Conservation (phyloP, 2,329 filamentous ascomycete species). For the Aspergillus tamarii region DNA sequence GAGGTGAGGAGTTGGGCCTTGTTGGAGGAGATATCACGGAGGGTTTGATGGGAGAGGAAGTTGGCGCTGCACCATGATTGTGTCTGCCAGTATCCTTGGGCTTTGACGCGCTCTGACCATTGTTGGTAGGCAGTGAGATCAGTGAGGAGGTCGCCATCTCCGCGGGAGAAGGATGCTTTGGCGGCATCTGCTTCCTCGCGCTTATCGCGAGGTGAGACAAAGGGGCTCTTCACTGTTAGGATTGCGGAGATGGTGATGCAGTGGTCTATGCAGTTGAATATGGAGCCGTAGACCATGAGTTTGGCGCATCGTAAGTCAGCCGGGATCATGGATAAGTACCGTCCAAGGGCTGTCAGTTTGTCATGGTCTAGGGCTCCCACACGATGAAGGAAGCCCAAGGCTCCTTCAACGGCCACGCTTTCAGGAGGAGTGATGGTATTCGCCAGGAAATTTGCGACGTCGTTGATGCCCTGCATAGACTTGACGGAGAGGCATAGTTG, state of each 20-base stretch:
- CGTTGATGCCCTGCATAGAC: conserved; percentile 81
- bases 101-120: conserved; percentile 71
- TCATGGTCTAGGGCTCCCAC: conserved; percentile 89
- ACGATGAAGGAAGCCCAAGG: conserved; percentile 73
- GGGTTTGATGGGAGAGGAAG: conserved; percentile 80
- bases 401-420: conserved; percentile 80
- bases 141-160: conserved; percentile 85
- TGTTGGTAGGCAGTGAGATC: conserved; percentile 82
- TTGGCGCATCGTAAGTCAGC: conserved; percentile 92
- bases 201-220: conserved; percentile 79
- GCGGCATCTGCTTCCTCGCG: conserved; percentile 80
- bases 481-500: conserved; percentile 93
- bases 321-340: conserved; percentile 92
- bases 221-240: conserved; percentile 85
- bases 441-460: conserved; percentile 79
- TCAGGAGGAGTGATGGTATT: conserved; percentile 89
- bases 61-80: conserved; percentile 80
- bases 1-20: conserved; percentile 83
- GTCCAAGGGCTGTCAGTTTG: conserved; percentile 85
- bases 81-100: conserved; percentile 48
- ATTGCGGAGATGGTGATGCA: conserved; percentile 89
- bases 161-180: conserved; percentile 71
- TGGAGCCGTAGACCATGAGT: conserved; percentile 90
- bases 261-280: conserved; percentile 89
- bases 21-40: conserved; percentile 87